phyloP scores from a whole-genome alignment of 2,329 filamentous ascomycete genomes.

The Cyphellophora europaea region DNA sequence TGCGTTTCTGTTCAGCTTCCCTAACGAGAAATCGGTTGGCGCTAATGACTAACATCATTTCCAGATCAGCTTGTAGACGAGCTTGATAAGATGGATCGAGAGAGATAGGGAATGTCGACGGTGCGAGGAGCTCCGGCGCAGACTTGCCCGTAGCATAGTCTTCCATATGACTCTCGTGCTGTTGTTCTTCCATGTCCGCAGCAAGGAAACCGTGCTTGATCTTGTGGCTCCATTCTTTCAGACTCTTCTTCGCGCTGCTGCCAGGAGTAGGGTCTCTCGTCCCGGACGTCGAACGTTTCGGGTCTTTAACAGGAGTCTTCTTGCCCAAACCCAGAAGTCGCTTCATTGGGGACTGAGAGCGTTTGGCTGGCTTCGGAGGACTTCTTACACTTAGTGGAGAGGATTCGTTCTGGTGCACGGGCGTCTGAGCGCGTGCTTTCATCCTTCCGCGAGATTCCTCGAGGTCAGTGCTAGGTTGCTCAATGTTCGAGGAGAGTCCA shows the following conservation, averaged over 20 bases:
- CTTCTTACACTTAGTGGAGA: no score
- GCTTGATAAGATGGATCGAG: constrained; percentile 31
- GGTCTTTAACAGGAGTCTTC: constrained; percentile 22
- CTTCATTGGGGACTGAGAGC: constrained; percentile 28
- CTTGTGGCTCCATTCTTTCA: constrained; percentile 28
- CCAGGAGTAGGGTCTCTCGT: constrained; percentile 2
- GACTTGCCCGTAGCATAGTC: constrained; percentile 2
- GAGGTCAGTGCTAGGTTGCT: no score
- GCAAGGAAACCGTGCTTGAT: constrained; percentile 27
- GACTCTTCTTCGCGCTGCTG: constrained; percentile 20
- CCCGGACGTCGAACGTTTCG: constrained; percentile 15
- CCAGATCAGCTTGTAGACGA: constrained; percentile 35
- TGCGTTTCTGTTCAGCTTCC: constrained; percentile 29
- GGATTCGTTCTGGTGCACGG: no score
- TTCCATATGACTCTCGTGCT: constrained; percentile 7
- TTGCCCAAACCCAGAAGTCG: constrained; percentile 33
- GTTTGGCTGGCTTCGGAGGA: constrained; percentile 12
- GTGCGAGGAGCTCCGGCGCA: constrained; percentile 7
- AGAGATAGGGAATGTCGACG: constrained; percentile 26
- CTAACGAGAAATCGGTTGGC: constrained; percentile 35
- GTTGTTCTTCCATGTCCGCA: constrained; percentile 5
- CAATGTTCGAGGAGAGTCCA: no score
- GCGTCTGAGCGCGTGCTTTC: no score
- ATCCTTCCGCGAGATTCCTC: no score
- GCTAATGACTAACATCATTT: constrained; percentile 34